phyloP scores from a whole-genome alignment of 2,329 filamentous ascomycete genomes.

The Arthroderma sp. region DNA sequence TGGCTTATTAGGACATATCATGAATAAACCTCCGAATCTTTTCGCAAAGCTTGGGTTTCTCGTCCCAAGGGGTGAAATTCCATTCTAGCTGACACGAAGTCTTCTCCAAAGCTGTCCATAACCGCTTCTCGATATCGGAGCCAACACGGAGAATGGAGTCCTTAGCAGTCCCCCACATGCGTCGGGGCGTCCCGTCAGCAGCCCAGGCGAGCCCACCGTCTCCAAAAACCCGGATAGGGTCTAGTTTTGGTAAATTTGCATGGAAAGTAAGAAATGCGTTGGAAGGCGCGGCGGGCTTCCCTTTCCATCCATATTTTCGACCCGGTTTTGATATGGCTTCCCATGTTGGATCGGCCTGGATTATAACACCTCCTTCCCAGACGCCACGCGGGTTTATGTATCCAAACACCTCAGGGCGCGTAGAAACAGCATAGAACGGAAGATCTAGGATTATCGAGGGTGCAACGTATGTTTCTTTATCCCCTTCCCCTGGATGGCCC shows the following conservation, averaged over 20 bases:
- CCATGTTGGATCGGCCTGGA: constrained; percentile 25
- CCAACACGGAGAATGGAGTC: constrained; percentile 28
- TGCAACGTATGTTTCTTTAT: constrained; percentile 15
- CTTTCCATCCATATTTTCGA: constrained; percentile 11
- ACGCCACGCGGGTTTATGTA: constrained; percentile 10
- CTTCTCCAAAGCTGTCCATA: constrained; percentile 33
- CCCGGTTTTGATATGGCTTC: constrained; percentile 22
- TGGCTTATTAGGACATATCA: constrained; percentile 11
- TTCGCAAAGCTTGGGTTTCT: constrained; percentile 13
- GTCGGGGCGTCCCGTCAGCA: constrained; percentile 25
- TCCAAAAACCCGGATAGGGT: constrained; percentile 30
- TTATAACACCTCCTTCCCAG: constrained; percentile 15
- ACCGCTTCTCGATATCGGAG: constrained; percentile 28
- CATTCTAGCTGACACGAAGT: constrained; percentile 29
- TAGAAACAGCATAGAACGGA: constrained; percentile 15
- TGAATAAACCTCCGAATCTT: constrained; percentile 14
- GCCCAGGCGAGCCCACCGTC: constrained; percentile 28
- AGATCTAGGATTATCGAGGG: constrained; percentile 12
- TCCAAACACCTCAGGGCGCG: constrained; percentile 14
- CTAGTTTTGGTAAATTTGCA: constrained; percentile 33
- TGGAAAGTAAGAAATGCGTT: constrained; percentile 28
- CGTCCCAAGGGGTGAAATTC: constrained; percentile 13
- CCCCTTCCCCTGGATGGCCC: constrained; percentile 17
- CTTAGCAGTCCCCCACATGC: constrained; percentile 27
- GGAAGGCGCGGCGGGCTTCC: constrained; percentile 16